phyloP scores from a whole-genome alignment of 768 basidiomycete genomes.

The Gymnopilus junonius region DNA sequence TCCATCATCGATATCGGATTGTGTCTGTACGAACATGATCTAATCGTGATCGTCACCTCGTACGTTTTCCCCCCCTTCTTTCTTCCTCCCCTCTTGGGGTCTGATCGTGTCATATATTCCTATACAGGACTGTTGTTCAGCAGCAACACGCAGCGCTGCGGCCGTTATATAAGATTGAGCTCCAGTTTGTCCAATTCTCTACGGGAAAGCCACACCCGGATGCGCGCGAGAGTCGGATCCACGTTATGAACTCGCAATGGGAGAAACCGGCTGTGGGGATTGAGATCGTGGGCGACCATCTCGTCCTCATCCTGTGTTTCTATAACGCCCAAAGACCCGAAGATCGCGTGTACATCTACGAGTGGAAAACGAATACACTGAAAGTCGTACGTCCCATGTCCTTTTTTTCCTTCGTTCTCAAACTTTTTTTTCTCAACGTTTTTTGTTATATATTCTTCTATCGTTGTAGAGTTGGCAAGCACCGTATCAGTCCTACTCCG shows the following conservation, averaged over 20 bases:
- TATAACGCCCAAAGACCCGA: slow-evolving; percentile 14
- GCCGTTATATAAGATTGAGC: slow-evolving; percentile 14
- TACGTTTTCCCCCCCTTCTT: slow-evolving; percentile 21
- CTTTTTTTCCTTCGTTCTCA: background rate
- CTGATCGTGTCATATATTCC: no score
- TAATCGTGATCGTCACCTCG: slow-evolving; percentile 46
- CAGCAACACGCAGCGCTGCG: background rate
- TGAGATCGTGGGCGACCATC: slow-evolving; percentile 50
- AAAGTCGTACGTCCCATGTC: slow-evolving; percentile 39
- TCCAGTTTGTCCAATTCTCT: slow-evolving; percentile 38
- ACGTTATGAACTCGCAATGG: slow-evolving; percentile 28
- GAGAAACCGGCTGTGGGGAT: slow-evolving; percentile 40
- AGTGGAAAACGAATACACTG: slow-evolving; percentile 45
- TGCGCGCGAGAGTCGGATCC: slow-evolving; percentile 32
- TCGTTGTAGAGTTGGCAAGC: slow-evolving; percentile 21
- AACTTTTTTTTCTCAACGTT: no score
- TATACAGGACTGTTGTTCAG: background rate
- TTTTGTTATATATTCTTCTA: no score
- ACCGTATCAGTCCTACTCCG: slow-evolving; percentile 30
- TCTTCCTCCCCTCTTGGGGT: background rate
- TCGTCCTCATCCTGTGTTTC: slow-evolving; percentile 42
- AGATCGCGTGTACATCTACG: slow-evolving; percentile 43
- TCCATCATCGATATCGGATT: slow-evolving; percentile 47
- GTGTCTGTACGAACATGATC: slow-evolving; percentile 48
- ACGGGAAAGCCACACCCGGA: slow-evolving; percentile 40